Percentiles rank a stretch among this genome's conserved stretches.
phyloP scores from a whole-genome alignment of 768 basidiomycete genomes.

The Lentinula raphanica region DNA sequence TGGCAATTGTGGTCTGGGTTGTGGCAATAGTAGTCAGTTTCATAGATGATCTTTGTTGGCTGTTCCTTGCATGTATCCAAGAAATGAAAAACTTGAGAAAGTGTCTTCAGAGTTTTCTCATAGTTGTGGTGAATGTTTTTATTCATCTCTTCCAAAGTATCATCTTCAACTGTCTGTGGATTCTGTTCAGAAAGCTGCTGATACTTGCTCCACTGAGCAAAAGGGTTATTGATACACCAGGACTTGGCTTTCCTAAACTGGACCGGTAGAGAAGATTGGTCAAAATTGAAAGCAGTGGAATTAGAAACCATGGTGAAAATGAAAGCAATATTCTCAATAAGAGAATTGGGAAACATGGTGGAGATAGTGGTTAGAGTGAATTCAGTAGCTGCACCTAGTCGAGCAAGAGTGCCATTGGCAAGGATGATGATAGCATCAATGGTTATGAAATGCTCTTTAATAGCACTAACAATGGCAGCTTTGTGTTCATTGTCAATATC shows the following conservation, averaged over 20 bases:
- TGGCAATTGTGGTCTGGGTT: no score
- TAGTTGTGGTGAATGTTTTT: background rate
- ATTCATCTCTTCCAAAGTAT: background rate
- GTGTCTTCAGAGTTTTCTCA: slow-evolving; percentile 10
- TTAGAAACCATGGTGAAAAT: slow-evolving; percentile 20
- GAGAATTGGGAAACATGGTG: slow-evolving; percentile 20
- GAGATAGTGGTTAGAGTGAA: slow-evolving; percentile 19
- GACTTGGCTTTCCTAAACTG: background rate
- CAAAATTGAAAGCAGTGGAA: slow-evolving; percentile 18
- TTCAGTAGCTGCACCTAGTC: slow-evolving; percentile 18
- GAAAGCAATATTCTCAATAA: slow-evolving; percentile 22
- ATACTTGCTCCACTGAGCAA: background rate
- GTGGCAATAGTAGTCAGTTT: no score
- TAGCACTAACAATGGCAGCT: slow-evolving; percentile 17
- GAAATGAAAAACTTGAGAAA: slow-evolving; percentile 12
- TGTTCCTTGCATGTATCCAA: slow-evolving; percentile 11
- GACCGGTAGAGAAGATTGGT: slow-evolving; percentile 3
- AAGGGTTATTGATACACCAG: background rate
- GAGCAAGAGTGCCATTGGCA: slow-evolving; percentile 21
- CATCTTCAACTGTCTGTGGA: background rate
- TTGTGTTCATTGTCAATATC: slow-evolving; percentile 20
- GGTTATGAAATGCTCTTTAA: slow-evolving; percentile 12
- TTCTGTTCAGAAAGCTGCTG: background rate
- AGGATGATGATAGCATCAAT: slow-evolving; percentile 23
- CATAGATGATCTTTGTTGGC: slow-evolving; percentile 11